Evolutionary conservation across 306 rosid species (phyloP), one percentile per base, ranked within the genome.

Genomic region (Macrotyloma uniflorum): DNA sequence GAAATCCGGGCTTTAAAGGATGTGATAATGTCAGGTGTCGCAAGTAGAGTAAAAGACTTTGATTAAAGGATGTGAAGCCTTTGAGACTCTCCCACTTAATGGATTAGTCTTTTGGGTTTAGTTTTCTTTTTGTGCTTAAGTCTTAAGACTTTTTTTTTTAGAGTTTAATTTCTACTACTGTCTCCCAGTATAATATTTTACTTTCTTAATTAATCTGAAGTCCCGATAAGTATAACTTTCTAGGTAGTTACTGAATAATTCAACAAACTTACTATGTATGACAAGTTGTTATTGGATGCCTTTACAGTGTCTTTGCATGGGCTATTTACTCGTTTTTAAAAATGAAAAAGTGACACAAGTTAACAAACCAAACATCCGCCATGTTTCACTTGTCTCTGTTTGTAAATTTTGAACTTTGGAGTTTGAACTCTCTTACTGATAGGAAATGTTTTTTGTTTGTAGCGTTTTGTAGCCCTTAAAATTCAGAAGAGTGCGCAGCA

Each of bases 401-500:
- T 67, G 42, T 11, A 63, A n/a, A 63, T 62, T 33, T 35, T 33
- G 15, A 35, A 32, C 8, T 33, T 63, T 33, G 69, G 36, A 63
- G 45, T 54, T 38, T 40, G 28, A 10, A 22, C 28, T 40, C 35
- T 43, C 54, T 53, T 28, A 24, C 45, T 24, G 32, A 46, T 22
- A 18, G 22, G 53, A 19, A 7, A 54, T 9, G 4, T 13, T 58
- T 67, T n/a, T 55, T 80, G 18, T 35, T 64, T 76, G 43, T 73
- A 91, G 97, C 78, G 85, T 12, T 89, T 83, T 82, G 97, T 91
- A 13, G 97, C 97, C 49, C 84, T 91, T 77, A 91, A 91, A 78
- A 89, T 91, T 74, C 97, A 91, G 78, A 91, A 91, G 91, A 91
- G 97, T 73, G 97, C 97, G 6, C 92, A 90, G 68, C 97, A 89